Conservation (phyloP, 2,329 filamentous ascomycete genomes). For the Eurotiales sp. region DNA sequence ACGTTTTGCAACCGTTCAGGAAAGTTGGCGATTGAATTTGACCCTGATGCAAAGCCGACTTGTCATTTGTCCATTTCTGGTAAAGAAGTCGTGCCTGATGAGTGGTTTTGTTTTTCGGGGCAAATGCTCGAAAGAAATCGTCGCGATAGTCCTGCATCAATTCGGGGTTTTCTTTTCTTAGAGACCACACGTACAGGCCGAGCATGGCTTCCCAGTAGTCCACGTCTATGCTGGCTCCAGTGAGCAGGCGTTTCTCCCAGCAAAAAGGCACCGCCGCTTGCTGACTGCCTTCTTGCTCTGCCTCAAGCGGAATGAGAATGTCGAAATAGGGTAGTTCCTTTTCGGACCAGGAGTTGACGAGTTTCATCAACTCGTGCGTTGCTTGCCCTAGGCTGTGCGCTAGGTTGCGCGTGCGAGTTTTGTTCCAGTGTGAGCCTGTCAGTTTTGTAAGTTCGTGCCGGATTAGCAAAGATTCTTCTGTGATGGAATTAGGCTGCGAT, state of each 20-base stretch:
- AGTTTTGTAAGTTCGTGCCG: conserved; percentile 4
- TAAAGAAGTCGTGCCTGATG: conserved; percentile 2
- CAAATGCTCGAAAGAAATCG: background rate
- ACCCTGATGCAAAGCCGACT: background rate
- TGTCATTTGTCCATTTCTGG: conserved; percentile 1
- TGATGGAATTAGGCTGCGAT: background rate
- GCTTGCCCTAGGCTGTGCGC: conserved; percentile 3
- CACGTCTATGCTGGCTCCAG: background rate
- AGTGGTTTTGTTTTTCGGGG: background rate
- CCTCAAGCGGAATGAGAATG: conserved; percentile 3
- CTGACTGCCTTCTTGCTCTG: background rate
- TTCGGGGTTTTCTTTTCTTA: background rate
- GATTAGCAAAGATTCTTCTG: background rate
- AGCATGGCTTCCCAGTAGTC: background rate
- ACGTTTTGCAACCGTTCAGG: conserved; percentile 2
- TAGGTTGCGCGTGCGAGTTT: background rate
- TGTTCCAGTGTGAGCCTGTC: conserved; percentile 5
- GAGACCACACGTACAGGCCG: conserved; percentile 1
- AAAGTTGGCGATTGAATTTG: background rate
- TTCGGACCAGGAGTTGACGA: conserved; percentile 1
- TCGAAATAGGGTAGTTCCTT: background rate
- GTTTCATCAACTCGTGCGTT: background rate
- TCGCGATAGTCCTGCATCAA: background rate
- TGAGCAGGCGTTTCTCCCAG: background rate
- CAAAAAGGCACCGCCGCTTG: background rate